Evolutionary conservation across 108 stramenopile species (phyloP).

Genomic region (Aurantiochytrium sp.): DNA sequence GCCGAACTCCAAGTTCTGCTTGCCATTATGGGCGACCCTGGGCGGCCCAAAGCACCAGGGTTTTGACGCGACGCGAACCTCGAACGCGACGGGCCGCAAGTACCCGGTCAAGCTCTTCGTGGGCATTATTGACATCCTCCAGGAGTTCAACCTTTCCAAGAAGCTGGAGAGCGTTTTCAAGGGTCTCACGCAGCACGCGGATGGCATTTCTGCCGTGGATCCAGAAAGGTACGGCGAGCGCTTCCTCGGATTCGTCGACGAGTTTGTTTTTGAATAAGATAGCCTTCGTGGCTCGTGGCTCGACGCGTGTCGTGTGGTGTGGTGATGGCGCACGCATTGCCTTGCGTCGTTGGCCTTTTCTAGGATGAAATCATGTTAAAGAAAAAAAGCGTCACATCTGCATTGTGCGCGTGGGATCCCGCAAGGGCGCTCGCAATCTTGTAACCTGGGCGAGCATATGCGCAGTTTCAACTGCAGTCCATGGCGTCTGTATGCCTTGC

Average conservation of each 20-base stretch:
- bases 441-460: too few species aligned
- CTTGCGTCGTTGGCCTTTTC: too few species aligned
- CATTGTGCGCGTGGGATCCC: too few species aligned
- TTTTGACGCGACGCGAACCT: not conserved
- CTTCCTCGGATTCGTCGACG: not conserved
- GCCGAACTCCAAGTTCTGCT: not conserved
- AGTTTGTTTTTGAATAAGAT: not conserved
- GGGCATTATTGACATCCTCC: constrained; percentile 9
- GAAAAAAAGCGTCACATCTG: too few species aligned
- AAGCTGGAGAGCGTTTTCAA: constrained; percentile 15
- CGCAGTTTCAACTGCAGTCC: too few species aligned
- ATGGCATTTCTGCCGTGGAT: constrained; percentile 7
- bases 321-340: too few species aligned
- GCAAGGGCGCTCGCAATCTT: too few species aligned
- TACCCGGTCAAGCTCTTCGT: not conserved
- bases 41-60: not conserved
- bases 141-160: constrained; percentile 14
- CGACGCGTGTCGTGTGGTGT: too few species aligned
- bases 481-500: too few species aligned
- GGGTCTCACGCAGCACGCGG: constrained; percentile 3
- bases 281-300: too few species aligned
- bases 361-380: too few species aligned
- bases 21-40: not conserved
- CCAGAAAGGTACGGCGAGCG: constrained; percentile 2
- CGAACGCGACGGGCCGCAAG: not conserved